phyloP scores from a whole-genome alignment of 106 monocot genomes.

The Apostasia shenzhenica region DNA sequence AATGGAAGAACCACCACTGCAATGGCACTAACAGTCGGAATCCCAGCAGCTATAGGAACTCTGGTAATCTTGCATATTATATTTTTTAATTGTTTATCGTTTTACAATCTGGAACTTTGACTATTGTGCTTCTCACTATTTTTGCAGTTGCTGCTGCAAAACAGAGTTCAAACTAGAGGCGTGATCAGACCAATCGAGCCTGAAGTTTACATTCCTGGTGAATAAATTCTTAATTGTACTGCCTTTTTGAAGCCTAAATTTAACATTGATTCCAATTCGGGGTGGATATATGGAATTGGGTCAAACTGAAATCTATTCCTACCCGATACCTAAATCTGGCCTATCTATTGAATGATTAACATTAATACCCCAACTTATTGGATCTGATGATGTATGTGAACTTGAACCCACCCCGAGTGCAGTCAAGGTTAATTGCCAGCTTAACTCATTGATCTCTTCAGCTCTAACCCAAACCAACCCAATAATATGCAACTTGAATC shows the following conservation, averaged over 20 bases:
- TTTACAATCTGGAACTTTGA: not conserved
- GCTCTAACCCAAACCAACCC: too few species aligned
- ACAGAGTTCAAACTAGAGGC: conserved; percentile 59
- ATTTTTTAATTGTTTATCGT: not conserved
- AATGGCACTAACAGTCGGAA: conserved; percentile 91
- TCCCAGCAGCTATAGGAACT: conserved; percentile 88
- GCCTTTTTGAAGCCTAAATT: not conserved
- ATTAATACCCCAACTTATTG: too few species aligned
- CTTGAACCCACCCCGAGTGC: too few species aligned
- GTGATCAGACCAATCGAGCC: conserved; percentile 77
- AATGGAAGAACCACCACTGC: conserved; percentile 67
- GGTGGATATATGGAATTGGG: too few species aligned
- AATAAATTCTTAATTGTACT: not conserved
- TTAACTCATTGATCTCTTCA: too few species aligned
- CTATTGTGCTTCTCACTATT: not conserved
- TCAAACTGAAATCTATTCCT: too few species aligned
- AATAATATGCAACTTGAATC: too few species aligned
- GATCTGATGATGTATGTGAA: too few species aligned
- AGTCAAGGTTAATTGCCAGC: too few species aligned
- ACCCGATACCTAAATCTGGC: too few species aligned
- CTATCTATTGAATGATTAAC: too few species aligned
- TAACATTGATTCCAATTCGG: not conserved
- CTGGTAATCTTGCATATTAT: conserved; percentile 34
- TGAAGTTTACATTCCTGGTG: conserved; percentile 85
- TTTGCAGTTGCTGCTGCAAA: conserved; percentile 67